A percentile compares a stretch with the other conserved stretches of the same genome.
phyloP scores from a whole-genome alignment of 2,329 filamentous ascomycete species.

The Aspergillus calidoustus region DNA sequence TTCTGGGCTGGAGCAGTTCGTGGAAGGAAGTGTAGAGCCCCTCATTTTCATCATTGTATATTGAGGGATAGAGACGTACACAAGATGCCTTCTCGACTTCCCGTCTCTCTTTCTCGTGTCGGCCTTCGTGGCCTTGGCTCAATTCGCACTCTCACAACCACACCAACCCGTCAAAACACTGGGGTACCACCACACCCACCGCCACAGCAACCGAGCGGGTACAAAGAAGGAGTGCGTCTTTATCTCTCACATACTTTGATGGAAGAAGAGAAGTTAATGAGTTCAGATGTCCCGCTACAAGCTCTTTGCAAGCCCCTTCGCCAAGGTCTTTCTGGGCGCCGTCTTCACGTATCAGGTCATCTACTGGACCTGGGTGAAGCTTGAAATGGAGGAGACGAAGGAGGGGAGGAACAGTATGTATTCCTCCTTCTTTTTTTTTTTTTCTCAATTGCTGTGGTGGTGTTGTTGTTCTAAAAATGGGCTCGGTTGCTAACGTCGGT shows the following conservation, averaged over 20 bases:
- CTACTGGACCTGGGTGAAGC: conserved; percentile 53
- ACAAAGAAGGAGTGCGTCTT: conserved; percentile 37
- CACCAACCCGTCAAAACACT: conserved; percentile 12
- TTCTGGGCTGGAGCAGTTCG: too few relatives aligned
- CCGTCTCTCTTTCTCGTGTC: not conserved
- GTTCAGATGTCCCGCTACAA: conserved; percentile 45
- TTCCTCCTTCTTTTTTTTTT: conserved; percentile 4
- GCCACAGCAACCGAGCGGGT: conserved; percentile 19
- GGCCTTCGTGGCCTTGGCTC: not conserved
- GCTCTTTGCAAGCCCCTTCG: conserved; percentile 48
- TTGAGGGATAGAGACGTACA: not conserved
- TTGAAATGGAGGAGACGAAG: conserved; percentile 52
- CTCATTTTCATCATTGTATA: not conserved
- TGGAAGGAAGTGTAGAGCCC: not conserved
- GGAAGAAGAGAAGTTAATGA: not conserved
- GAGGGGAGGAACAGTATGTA: conserved; percentile 46
- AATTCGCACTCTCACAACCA: conserved; percentile 23
- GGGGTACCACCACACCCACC: conserved; percentile 3
- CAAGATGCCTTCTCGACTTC: not conserved
- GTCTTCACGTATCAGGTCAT: conserved; percentile 55
- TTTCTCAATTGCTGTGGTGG: not conserved
- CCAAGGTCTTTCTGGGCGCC: conserved; percentile 54
- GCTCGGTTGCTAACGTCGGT: not conserved
- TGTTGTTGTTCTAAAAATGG: not conserved
- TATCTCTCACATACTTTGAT: not conserved